These are phyloP conservation scores for Aspergillus ochraceoroseus DNA, from an alignment of 2,329 filamentous ascomycete genomes.

Conservation along the genomic window DNA sequence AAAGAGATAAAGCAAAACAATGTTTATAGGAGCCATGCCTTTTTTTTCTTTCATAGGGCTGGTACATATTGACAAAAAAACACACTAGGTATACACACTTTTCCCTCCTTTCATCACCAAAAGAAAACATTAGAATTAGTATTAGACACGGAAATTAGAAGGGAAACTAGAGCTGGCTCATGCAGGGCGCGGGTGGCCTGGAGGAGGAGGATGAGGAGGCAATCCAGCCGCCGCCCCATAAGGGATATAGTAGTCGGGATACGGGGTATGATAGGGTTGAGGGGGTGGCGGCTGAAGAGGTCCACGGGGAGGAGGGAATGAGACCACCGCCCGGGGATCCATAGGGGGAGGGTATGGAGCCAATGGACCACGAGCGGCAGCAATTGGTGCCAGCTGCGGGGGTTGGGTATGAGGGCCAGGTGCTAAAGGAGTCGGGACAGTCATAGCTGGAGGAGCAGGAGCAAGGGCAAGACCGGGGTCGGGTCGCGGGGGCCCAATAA, in stretches of 20 bases:
- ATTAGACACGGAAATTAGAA: conserved; percentile 3
- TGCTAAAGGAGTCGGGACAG: conserved; percentile 16
- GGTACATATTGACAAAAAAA: conserved; percentile 5
- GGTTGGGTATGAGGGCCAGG: conserved; percentile 16
- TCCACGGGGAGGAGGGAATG: conserved; percentile 19
- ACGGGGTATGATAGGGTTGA: conserved; percentile 25
- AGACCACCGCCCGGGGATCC: conserved; percentile 21
- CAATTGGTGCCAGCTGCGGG: conserved; percentile 21
- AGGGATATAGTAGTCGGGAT: conserved; percentile 23
- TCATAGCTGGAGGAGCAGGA: conserved; percentile 18
- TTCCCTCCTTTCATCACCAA: neutral
- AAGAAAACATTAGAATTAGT: conserved; percentile 9
- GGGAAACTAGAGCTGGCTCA: conserved; percentile 10
- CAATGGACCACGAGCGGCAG: conserved; percentile 19
- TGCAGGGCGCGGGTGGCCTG: conserved; percentile 21
- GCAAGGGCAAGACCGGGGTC: conserved; percentile 22
- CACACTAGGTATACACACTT: conserved; percentile 9
- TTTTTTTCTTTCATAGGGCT: neutral
- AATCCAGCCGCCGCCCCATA: conserved; percentile 19
- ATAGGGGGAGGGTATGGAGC: conserved; percentile 28
- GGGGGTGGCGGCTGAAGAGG: conserved; percentile 21
- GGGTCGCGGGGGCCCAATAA: conserved; percentile 18
- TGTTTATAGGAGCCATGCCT: neutral
- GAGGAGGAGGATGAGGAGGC: conserved; percentile 19
- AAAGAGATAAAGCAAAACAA: conserved; percentile 1